A percentile compares a stretch with the other conserved stretches of the same genome.
These are phyloP conservation scores for Purpureocillium lavendulum DNA, from an alignment of 2,329 filamentous ascomycete genomes.

Conservation along the genomic window DNA sequence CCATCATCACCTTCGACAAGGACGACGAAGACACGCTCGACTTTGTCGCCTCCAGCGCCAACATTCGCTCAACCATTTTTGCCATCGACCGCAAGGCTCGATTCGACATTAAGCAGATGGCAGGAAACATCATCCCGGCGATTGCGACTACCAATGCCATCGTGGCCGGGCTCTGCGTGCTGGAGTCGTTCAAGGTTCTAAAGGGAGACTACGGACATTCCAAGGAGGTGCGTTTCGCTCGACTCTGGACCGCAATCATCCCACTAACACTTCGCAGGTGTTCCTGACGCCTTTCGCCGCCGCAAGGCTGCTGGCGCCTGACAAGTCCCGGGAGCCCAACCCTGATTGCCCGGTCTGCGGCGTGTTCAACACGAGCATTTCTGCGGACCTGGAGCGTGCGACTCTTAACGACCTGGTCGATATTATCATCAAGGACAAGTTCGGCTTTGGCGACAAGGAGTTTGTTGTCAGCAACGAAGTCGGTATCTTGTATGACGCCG, in stretches of 20 bases:
- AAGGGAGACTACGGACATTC: conserved; percentile 60
- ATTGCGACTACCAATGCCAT: conserved; percentile 98
- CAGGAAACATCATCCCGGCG: conserved; percentile 96
- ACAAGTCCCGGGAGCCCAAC: conserved; percentile 57
- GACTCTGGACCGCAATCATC: not conserved
- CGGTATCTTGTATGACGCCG: conserved; percentile 79
- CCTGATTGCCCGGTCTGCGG: conserved; percentile 78
- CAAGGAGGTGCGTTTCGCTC: conserved; percentile 53
- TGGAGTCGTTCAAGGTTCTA: conserved; percentile 88
- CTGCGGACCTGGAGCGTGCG: conserved; percentile 60
- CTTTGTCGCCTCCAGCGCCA: conserved; percentile 85
- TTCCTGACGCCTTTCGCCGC: conserved; percentile 66
- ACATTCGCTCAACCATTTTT: conserved; percentile 83
- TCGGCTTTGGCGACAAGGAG: conserved; percentile 72
- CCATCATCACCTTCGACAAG: conserved; percentile 85
- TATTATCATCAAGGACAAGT: conserved; percentile 56
- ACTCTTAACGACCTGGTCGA: conserved; percentile 76
- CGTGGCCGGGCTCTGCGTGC: conserved; percentile 82
- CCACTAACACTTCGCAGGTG: conserved; percentile 35
- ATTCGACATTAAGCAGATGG: conserved; percentile 98
- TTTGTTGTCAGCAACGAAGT: conserved; percentile 68
- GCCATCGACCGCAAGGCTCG: conserved; percentile 81
- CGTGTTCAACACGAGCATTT: conserved; percentile 57
- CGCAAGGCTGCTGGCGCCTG: conserved; percentile 50
- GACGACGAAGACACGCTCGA: conserved; percentile 92